Conservation (phyloP, 257 asterid genomes). For the Nicotiana tabacum region DNA sequence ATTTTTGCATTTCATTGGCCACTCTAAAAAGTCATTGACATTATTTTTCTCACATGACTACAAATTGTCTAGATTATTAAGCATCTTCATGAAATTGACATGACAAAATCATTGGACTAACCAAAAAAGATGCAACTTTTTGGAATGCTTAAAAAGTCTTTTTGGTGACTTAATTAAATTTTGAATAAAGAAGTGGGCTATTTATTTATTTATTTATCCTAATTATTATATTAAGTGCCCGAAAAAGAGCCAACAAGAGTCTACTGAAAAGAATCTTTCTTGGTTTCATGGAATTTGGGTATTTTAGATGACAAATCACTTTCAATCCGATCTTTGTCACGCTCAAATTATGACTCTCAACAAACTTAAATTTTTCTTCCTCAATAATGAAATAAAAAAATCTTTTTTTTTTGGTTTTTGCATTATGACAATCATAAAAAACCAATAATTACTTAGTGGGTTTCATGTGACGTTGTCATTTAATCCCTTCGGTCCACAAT, state of each 20-base stretch:
- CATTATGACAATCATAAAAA: slow-evolving; percentile 2
- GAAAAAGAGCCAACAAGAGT: not conserved
- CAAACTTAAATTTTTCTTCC: not conserved
- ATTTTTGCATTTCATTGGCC: not conserved
- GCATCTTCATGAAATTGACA: slow-evolving; percentile 3
- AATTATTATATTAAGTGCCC: not conserved
- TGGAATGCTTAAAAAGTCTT: not conserved
- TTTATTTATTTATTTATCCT: not conserved
- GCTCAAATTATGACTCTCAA: slow-evolving; percentile 10
- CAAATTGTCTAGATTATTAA: not conserved
- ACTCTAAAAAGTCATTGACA: not conserved
- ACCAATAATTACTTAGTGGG: not conserved
- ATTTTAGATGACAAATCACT: not conserved
- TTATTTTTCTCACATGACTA: not conserved
- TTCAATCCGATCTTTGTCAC: slow-evolving; percentile 7
- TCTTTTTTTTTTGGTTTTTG: not conserved
- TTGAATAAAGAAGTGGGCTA: not conserved
- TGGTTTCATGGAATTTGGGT: slow-evolving; percentile 9
- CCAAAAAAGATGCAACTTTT: not conserved
- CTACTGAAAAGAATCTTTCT: not conserved
- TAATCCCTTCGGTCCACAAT: too few relatives aligned
- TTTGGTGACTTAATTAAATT: not conserved
- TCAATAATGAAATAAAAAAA: slow-evolving; percentile 5
- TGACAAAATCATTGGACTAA: slow-evolving; percentile 12
- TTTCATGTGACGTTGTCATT: not conserved